These are phyloP conservation scores for Cytospora piceicola DNA, from an alignment of 2,329 filamentous ascomycete species.

Conservation along the genomic window DNA sequence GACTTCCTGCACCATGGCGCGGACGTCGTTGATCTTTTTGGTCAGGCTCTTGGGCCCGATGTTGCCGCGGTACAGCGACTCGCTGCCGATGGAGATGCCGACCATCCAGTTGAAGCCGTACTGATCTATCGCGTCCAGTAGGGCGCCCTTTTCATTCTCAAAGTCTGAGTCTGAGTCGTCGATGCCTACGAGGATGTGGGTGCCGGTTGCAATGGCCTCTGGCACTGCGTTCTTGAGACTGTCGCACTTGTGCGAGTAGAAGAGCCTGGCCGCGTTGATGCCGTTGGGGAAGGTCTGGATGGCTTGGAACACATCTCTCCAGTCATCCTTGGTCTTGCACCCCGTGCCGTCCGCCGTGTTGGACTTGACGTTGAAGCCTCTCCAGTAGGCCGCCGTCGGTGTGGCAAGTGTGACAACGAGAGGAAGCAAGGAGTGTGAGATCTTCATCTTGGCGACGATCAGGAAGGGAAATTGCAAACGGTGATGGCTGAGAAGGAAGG, in stretches of 20 bases:
- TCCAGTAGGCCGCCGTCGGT: background rate
- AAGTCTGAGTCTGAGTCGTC: slow-evolving; percentile 72
- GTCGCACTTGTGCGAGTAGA: slow-evolving; percentile 16
- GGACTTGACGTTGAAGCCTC: slow-evolving; percentile 19
- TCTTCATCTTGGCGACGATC: background rate
- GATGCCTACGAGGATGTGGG: slow-evolving; percentile 77
- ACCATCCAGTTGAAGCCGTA: slow-evolving; percentile 73
- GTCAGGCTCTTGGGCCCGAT: slow-evolving; percentile 60
- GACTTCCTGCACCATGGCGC: slow-evolving; percentile 66
- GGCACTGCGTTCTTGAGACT: slow-evolving; percentile 43
- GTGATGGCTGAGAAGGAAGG: background rate
- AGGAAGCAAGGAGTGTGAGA: background rate
- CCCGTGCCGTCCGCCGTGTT: background rate
- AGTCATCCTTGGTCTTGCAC: background rate
- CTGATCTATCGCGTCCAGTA: slow-evolving; percentile 68
- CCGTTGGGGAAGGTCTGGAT: slow-evolving; percentile 15
- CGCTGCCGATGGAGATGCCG: slow-evolving; percentile 83
- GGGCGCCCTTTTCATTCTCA: slow-evolving; percentile 73
- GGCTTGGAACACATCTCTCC: background rate
- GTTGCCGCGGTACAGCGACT: slow-evolving; percentile 82
- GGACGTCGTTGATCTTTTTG: slow-evolving; percentile 71
- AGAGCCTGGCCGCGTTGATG: slow-evolving; percentile 20
- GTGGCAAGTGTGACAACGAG: background rate
- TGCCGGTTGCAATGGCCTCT: slow-evolving; percentile 80
- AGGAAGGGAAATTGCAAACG: background rate